Evolutionary conservation across 805 yeast genomes (phyloP), one percentile per base, ranked within the genome.

Genomic region (Pichia exigua): DNA sequence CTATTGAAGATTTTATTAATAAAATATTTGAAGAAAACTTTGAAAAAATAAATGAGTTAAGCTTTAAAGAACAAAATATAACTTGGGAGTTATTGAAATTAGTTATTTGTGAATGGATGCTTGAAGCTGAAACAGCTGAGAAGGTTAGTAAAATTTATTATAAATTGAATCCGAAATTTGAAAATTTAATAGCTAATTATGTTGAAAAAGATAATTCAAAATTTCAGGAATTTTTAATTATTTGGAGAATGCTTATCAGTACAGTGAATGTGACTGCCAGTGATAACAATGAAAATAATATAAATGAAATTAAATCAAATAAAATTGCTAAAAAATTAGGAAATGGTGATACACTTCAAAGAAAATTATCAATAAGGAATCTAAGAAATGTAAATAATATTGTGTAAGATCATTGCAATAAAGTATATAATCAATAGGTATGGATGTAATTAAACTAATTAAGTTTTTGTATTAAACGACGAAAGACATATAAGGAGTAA

Each of bases 201-300:
- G 50, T 44, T 22, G 54, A 51, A 39, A 47, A 47, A 26, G 54
- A 51, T 30, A 45, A 51, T 41, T 15, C 5, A 1, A 51, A 51
- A 26, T 51, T 42, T 32, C 35, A 30, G 15, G 50, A 51, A 27
- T 51, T 51, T 43, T 35, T 43, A 12, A 2, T 40, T 1, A 47
- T 47, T 32, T 47, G 54, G 54, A 44, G 39, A 12, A 40, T 47
- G 45, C 20, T 51, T 20, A 32, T 6, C 10, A 38, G 18, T 35
- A 22, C 18, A 13, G 35, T 30, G 11, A 6, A 27, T 11, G 30
- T 11, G 30, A 27, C 12, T 27, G 7, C 3, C 3, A 9, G 32
- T 22, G 17, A 18, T 21, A 28, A 21, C 5, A 9, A 22, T 40
- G n/a, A 24, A 21, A 39, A 21, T 26, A 27, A 46, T 20, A 42